phyloP scores from a whole-genome alignment of 306 rosid genomes.

The Cajanus cajan region DNA sequence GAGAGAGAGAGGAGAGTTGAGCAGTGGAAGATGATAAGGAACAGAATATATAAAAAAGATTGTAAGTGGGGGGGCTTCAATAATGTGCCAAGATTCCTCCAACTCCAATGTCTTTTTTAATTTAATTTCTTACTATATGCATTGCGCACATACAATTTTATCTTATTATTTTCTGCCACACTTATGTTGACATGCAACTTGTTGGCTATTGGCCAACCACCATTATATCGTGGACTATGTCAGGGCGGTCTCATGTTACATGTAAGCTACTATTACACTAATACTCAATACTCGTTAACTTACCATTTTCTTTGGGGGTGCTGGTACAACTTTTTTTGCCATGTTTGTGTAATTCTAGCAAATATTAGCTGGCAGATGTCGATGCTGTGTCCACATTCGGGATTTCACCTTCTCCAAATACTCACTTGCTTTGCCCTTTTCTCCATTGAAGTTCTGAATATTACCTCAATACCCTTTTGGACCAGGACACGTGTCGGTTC shows the following conservation, averaged over 20 bases:
- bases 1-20: not conserved
- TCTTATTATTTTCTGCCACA: not conserved
- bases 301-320: constrained; percentile 11
- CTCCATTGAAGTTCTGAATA: not conserved
- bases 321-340: not conserved
- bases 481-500: constrained; percentile 35
- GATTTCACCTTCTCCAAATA: not conserved
- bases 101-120: constrained; percentile 8
- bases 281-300: not conserved
- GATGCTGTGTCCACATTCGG: constrained; percentile 18
- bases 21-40: constrained; percentile 21
- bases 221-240: not conserved
- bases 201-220: not conserved
- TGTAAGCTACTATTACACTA: constrained; percentile 38
- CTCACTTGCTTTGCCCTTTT: constrained; percentile 17
- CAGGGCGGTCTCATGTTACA: constrained; percentile 34
- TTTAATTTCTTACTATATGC: too few species aligned
- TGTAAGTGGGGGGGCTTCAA: constrained; percentile 38
- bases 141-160: too few species aligned
- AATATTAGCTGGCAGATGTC: constrained; percentile 34
- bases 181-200: too few species aligned
- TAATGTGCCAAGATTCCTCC: constrained; percentile 50
- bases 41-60: constrained; percentile 38
- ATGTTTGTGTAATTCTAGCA: not conserved
- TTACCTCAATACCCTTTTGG: constrained; percentile 19